Conservation (phyloP, 2,329 filamentous ascomycete species). For the Diaporthe caulivora region DNA sequence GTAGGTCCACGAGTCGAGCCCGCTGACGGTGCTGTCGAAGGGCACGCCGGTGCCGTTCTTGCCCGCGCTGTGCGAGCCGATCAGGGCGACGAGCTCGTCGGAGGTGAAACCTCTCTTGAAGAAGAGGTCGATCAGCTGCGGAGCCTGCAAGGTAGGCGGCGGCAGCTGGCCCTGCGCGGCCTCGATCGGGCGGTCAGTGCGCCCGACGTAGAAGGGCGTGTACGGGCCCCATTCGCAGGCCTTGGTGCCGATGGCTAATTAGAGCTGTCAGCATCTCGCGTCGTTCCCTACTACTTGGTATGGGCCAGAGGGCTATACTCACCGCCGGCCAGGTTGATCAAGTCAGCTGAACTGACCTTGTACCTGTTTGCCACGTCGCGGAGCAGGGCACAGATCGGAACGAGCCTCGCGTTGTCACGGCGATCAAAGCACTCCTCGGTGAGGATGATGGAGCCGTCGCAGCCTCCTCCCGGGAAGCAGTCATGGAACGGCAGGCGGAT, state of each 20-base stretch:
- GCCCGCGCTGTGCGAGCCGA: constrained; percentile 46
- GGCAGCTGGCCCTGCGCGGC: constrained; percentile 43
- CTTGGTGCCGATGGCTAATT: constrained; percentile 45
- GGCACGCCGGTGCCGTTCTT: constrained; percentile 43
- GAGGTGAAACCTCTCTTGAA: constrained; percentile 43
- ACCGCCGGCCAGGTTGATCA: constrained; percentile 39
- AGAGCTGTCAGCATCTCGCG: neutral
- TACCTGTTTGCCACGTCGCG: constrained; percentile 4
- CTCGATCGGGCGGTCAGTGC: constrained; percentile 43
- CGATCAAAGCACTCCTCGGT: constrained; percentile 32
- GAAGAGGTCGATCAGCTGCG: constrained; percentile 41
- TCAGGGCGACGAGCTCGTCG: constrained; percentile 45
- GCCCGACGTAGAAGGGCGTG: constrained; percentile 45
- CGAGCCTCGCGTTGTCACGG: constrained; percentile 23
- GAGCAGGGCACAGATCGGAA: constrained; percentile 30
- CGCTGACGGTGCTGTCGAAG: constrained; percentile 44
- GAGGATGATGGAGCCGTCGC: constrained; percentile 38
- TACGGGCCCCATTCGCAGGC: constrained; percentile 43
- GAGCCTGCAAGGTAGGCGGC: constrained; percentile 38
- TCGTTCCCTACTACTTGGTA: neutral
- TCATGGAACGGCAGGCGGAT: constrained; percentile 39
- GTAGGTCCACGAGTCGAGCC: constrained; percentile 43
- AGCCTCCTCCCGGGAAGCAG: constrained; percentile 37
- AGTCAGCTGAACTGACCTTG: constrained; percentile 32
- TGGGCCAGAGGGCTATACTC: neutral